Conservation (phyloP, 805 yeast species). For the Candida tammaniensis region DNA sequence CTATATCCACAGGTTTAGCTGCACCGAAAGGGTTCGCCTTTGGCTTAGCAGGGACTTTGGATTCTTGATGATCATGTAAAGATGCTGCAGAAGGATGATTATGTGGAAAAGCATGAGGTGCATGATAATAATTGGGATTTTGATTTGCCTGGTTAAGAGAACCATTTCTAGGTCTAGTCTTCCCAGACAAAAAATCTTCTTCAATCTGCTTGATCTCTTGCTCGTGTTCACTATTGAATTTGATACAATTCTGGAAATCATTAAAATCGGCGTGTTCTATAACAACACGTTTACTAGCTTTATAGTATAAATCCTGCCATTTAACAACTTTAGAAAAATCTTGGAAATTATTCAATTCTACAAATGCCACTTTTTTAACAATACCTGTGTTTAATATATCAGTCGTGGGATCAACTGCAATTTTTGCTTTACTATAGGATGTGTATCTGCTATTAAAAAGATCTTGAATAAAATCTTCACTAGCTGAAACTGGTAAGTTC, state of each 20-base stretch:
- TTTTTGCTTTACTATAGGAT: constrained; percentile 54
- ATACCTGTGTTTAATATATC: constrained; percentile 34
- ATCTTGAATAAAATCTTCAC: constrained; percentile 52
- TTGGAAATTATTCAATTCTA: constrained; percentile 49
- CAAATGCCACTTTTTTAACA: constrained; percentile 60
- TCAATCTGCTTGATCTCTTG: constrained; percentile 29
- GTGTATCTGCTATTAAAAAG: constrained; percentile 63
- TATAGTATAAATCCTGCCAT: constrained; percentile 58
- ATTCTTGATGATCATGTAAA: constrained; percentile 2
- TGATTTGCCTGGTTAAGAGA: constrained; percentile 1
- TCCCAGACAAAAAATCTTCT: constrained; percentile 25
- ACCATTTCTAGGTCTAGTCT: constrained; percentile 8
- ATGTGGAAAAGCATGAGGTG: constrained; percentile 3
- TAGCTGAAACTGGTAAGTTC: constrained; percentile 56
- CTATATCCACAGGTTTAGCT: constrained; percentile 82
- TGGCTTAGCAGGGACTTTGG: constrained; percentile 22
- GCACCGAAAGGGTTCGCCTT: constrained; percentile 75
- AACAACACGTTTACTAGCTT: constrained; percentile 35
- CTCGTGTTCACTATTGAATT: constrained; percentile 35
- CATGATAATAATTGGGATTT: constrained; percentile 3
- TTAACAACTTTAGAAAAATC: constrained; percentile 59
- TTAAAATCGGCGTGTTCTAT: constrained; percentile 39
- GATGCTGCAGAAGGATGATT: neutral
- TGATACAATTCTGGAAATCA: constrained; percentile 40
- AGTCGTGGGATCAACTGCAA: constrained; percentile 52